Evolutionary conservation across 1,139 yeast species (phyloP).

Genomic region (Lodderomyces theae): DNA sequence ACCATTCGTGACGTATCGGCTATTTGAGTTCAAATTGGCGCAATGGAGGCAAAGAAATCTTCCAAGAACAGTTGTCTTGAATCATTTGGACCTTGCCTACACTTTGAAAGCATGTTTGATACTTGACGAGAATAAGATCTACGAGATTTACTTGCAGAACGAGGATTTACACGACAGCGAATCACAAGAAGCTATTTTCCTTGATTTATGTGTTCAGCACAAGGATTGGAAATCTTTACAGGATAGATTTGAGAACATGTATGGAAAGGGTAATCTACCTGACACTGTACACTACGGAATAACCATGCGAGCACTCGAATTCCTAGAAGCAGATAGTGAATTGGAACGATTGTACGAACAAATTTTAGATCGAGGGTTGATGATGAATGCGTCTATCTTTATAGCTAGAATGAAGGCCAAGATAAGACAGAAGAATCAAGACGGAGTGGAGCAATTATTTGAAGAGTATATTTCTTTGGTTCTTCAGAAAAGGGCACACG

Average conservation of each 20-base stretch:
- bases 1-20: constrained; percentile 9
- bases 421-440: constrained; percentile 43
- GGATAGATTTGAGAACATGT: constrained; percentile 58
- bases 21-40: constrained; percentile 20
- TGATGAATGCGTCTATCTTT: constrained; percentile 48
- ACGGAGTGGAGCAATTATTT: constrained; percentile 33
- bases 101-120: constrained; percentile 30
- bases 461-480: constrained; percentile 15
- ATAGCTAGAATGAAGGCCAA: constrained; percentile 49
- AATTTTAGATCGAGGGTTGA: constrained; percentile 42
- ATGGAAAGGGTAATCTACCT: constrained; percentile 57
- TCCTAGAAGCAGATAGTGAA: constrained; percentile 52
- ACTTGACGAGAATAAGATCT: constrained; percentile 23
- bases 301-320: constrained; percentile 62
- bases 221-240: constrained; percentile 62
- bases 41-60: constrained; percentile 5
- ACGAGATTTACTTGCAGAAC: constrained; percentile 23
- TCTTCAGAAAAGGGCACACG: constrained; percentile 3
- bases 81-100: constrained; percentile 26
- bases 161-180: constrained; percentile 26
- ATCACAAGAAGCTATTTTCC: constrained; percentile 41
- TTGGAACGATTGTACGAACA: constrained; percentile 53
- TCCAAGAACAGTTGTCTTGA: constrained; percentile 7
- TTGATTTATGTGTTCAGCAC: constrained; percentile 48
- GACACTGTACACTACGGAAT: constrained; percentile 58